Evolutionary conservation across 345 rosid genomes (phyloP), one percentile per base, ranked within the genome.

Genomic region (Litchi chinensis): DNA sequence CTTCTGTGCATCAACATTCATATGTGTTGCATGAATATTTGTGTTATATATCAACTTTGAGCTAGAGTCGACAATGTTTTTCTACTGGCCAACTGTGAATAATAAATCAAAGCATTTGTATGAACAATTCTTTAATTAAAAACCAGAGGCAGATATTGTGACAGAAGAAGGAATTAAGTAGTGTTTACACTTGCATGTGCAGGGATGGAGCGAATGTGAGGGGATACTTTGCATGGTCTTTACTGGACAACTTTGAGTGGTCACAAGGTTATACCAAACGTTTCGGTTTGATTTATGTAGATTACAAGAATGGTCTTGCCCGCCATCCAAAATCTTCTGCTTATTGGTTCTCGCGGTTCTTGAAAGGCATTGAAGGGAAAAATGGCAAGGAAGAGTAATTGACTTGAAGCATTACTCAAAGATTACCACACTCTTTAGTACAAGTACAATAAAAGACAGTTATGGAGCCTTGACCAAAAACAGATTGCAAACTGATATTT

Each of bases 241-340:
- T 95, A 73, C n/a, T 93, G 78, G 98, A 95, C 86, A 93, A 93
- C 77, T 93, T 95, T 65, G 99, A 95, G 78, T 92, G 99, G 99
- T 93, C 88, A 15, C 90, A 91, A 83, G 98, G 97, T n/a, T 93
- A 87, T 68, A 95, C 97, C 46, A 95, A 95, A 83, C 91, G 99
- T 41, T 93, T 93, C 10, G 98, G 99, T 44, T 77, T 95, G 84
- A 77, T 93, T n/a, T 95, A 91, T 50, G 93, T 95, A 0, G 95
- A 95, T 82, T 92, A 90, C 90, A 91, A 93, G 86, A 87, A 92
- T n/a, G 92, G 93, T 28, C 87, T 95, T 12, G 22, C 84, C 26
- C 89, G 99, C 10, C 93, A 92, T 80, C 98, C 92, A 0, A 93
- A 95, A 75, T 92, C 97, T 39, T 95, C 98, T 26, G 99, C 99